phyloP scores from a whole-genome alignment of 345 rosid genomes.

The Ceriops decandra region DNA sequence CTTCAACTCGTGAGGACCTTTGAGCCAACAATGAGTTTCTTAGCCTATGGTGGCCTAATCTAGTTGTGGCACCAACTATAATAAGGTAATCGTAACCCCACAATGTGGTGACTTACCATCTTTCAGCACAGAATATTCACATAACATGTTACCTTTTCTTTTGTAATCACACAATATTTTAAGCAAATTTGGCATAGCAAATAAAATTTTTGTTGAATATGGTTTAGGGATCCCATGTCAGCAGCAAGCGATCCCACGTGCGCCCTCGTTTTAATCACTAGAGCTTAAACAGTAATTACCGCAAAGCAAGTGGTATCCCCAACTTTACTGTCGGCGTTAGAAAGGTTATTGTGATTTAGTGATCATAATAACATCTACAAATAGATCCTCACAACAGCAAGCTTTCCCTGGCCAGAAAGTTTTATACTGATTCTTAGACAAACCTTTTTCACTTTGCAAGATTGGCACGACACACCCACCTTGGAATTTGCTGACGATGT shows the following conservation, averaged over 20 bases:
- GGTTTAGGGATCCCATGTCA: too few species aligned
- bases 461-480: too few species aligned
- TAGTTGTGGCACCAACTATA: background rate
- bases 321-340: conserved; percentile 25
- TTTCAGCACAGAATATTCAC: background rate
- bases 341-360: conserved; percentile 8
- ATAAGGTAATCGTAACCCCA: too few species aligned
- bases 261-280: conserved; percentile 19
- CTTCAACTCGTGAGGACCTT: conserved; percentile 1
- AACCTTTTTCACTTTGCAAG: too few species aligned
- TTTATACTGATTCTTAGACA: too few species aligned
- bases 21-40: background rate
- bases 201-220: too few species aligned
- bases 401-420: too few species aligned
- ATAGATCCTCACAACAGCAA: conserved; percentile 5
- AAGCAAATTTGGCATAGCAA: too few species aligned
- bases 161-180: too few species aligned
- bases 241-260: background rate
- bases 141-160: background rate
- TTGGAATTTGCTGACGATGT: too few species aligned
- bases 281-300: conserved; percentile 19
- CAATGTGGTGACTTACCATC: too few species aligned
- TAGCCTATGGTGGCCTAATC: conserved; percentile 26
- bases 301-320: conserved; percentile 27
- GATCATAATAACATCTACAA: background rate